phyloP scores from a whole-genome alignment of 2,329 filamentous ascomycete species.

The Cyclaneusma minus region DNA sequence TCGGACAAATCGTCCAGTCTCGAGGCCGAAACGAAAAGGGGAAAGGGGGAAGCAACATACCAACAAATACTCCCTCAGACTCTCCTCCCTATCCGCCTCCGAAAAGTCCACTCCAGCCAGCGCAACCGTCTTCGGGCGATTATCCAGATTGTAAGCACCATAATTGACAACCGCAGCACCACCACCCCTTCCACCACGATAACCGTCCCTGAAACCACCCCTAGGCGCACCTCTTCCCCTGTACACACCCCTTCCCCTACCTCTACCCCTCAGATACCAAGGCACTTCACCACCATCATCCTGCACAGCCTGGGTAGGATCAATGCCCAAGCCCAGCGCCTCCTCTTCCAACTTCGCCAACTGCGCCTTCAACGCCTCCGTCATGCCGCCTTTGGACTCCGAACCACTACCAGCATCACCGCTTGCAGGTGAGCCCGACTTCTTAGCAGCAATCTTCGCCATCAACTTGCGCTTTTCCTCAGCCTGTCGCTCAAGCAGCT shows the following conservation, averaged over 20 bases:
- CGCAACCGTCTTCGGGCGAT: conserved; percentile 53
- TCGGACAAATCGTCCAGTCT: too few relatives aligned
- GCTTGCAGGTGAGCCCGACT: conserved; percentile 12
- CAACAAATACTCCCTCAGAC: conserved; percentile 54
- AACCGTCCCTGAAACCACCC: conserved; percentile 24
- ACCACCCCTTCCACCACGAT: conserved; percentile 30
- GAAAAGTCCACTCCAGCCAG: conserved; percentile 50
- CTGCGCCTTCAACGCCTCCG: conserved; percentile 53
- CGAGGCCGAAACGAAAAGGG: conserved; percentile 1
- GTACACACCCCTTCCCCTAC: conserved; percentile 21
- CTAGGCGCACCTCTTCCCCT: conserved; percentile 22
- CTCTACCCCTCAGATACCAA: conserved; percentile 23
- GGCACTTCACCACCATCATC: conserved; percentile 26
- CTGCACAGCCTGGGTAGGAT: conserved; percentile 35
- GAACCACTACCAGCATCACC: conserved; percentile 12
- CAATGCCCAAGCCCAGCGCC: conserved; percentile 52
- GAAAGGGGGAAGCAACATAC: conserved; percentile 26
- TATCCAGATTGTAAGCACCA: conserved; percentile 52
- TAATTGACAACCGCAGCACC: conserved; percentile 15
- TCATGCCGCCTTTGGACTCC: conserved; percentile 27
- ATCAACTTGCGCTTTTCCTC: conserved; percentile 47
- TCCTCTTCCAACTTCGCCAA: conserved; percentile 60
- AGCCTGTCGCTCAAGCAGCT: conserved; percentile 45
- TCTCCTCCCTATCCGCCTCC: conserved; percentile 46
- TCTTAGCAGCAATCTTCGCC: conserved; percentile 44